Evolutionary conservation across 2,329 filamentous ascomycete species (phyloP).

Genomic region (Epichloe elymi): DNA sequence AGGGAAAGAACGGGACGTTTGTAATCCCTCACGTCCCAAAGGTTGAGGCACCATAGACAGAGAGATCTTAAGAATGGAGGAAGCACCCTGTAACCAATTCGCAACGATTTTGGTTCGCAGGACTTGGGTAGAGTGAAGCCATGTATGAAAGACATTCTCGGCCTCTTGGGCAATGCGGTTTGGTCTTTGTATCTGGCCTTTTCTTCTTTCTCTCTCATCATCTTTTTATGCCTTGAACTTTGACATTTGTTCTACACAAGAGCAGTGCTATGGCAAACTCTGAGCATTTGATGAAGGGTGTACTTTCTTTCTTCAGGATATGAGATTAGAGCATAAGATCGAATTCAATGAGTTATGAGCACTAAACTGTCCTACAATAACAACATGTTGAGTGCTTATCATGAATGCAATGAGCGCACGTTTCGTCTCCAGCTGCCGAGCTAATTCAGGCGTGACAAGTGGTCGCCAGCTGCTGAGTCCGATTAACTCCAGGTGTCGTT

Average conservation of each 20-base stretch:
- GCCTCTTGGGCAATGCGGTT: constrained; percentile 13
- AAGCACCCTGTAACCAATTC: constrained; percentile 24
- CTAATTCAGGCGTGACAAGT: neutral
- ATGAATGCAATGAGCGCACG: too few species aligned
- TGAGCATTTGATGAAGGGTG: neutral
- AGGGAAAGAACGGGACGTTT: constrained; percentile 5
- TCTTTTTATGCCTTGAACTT: neutral
- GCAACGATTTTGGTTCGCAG: constrained; percentile 19
- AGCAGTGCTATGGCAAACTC: neutral
- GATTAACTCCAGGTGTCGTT: neutral
- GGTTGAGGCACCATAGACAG: constrained; percentile 24
- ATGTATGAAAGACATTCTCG: constrained; percentile 22
- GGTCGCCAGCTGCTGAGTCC: neutral
- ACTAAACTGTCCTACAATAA: neutral
- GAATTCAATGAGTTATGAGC: constrained; percentile 2
- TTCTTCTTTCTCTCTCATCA: constrained; percentile 9
- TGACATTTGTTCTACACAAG: neutral
- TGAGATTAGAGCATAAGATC: constrained; percentile 2
- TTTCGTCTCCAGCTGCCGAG: too few species aligned
- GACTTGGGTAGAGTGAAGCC: constrained; percentile 20
- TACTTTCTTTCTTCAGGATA: neutral
- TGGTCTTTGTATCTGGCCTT: constrained; percentile 4
- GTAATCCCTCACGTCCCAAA: constrained; percentile 17
- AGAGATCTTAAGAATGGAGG: constrained; percentile 12
- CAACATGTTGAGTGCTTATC: neutral